phyloP scores from a whole-genome alignment of 805 yeast species.

The Metschnikowia vanudenii region DNA sequence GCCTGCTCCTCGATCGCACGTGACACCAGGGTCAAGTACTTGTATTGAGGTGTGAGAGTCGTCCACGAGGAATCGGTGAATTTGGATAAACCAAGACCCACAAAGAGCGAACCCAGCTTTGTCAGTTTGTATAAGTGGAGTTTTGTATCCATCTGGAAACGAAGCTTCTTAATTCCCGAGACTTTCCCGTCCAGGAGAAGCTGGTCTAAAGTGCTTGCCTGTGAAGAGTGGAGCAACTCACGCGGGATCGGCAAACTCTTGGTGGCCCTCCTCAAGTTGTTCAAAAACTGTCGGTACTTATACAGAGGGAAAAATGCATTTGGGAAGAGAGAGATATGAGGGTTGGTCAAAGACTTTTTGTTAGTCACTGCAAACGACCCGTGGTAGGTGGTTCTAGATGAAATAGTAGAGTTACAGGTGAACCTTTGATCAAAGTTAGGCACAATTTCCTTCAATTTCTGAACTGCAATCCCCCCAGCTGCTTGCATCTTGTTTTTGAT shows the following conservation, averaged over 20 bases:
- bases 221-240: neutral
- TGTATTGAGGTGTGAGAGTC: slow-evolving; percentile 1
- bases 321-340: slow-evolving; percentile 21
- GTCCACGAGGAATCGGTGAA: neutral
- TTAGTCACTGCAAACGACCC: slow-evolving; percentile 12
- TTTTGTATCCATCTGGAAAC: slow-evolving; percentile 2
- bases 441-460: neutral
- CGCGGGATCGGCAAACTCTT: slow-evolving; percentile 4
- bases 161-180: neutral
- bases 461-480: slow-evolving; percentile 6
- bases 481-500: slow-evolving; percentile 4
- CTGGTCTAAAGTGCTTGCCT: slow-evolving; percentile 8
- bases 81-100: slow-evolving; percentile 14
- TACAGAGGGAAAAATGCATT: slow-evolving; percentile 10
- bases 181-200: slow-evolving; percentile 2
- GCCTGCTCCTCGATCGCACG: slow-evolving; percentile 14
- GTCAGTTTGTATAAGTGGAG: slow-evolving; percentile 9
- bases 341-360: slow-evolving; percentile 10
- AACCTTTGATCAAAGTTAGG: slow-evolving; percentile 8
- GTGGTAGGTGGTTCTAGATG: slow-evolving; percentile 4
- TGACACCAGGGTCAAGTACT: slow-evolving; percentile 13
- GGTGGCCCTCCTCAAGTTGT: slow-evolving; percentile 7
- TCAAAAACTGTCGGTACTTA: neutral
- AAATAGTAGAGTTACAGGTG: slow-evolving; percentile 7
- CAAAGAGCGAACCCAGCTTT: slow-evolving; percentile 13